These are phyloP conservation scores for Vitis hybrid DNA, from an alignment of 177 flowering plant genomes.

Conservation along the genomic window DNA sequence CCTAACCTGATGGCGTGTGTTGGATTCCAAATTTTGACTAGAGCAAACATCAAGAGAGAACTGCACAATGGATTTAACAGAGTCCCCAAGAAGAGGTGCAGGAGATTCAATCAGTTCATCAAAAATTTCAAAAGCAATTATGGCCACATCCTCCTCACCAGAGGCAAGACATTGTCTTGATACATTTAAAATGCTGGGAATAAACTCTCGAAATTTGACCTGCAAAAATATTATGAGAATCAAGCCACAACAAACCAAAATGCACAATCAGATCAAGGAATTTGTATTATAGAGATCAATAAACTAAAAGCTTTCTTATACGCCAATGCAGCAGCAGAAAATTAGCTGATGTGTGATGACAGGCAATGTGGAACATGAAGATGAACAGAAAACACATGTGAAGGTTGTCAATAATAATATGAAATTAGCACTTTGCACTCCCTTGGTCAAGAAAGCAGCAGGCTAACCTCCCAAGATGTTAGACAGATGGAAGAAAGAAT, in stretches of 20 bases:
- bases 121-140: constrained; percentile 95
- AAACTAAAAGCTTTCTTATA: neutral
- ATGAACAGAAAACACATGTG: too few species aligned
- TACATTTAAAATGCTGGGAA: constrained; percentile 89
- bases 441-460: too few species aligned
- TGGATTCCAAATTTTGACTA: constrained; percentile 73
- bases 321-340: neutral
- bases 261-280: neutral
- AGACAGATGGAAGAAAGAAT: too few species aligned
- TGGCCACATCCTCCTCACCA: constrained; percentile 93
- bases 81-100: constrained; percentile 95
- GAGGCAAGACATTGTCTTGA: constrained; percentile 87
- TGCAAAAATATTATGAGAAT: constrained; percentile 20
- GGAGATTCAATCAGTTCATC: constrained; percentile 98
- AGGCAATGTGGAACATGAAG: neutral
- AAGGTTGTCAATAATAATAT: too few species aligned
- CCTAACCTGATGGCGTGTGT: constrained; percentile 89
- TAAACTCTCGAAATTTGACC: constrained; percentile 89
- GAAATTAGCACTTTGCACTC: too few species aligned
- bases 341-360: neutral
- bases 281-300: neutral
- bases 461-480: too few species aligned
- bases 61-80: constrained; percentile 87
- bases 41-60: constrained; percentile 98
- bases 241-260: neutral